Base-by-base conservation (phyloP, 768 basidiomycete species). In the Serendipita sp. region DNA sequence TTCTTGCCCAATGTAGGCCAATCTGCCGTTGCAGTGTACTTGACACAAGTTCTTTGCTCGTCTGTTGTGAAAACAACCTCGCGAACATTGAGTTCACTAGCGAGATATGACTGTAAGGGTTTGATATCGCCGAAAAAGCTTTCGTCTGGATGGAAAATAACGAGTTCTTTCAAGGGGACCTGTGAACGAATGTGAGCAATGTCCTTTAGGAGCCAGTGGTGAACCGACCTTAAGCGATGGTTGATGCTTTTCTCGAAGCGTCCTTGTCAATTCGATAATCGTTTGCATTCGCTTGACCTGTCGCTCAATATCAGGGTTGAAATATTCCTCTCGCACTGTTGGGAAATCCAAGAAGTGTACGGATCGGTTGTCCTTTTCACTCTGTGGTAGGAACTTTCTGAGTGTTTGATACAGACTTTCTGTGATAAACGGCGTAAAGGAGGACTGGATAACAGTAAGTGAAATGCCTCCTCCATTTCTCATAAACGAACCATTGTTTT, bases 351-450 rank as follows among this genome's bases (percentile, higher is more conserved):
- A 73, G 81, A 98, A 99, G 76, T 99, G 96, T 68, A 99, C 77
- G 2, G 96, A 98, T 66, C 96, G 88, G 3, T 86, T 81, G 70
- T 98, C 96, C 64, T 75, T 72, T 1, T 81, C 83, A 68, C 89
- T 82, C 66, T 84, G 83, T 0, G 92, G 91, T 68, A 95, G 88
- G 77, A 83, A 95, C n/a, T 77, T 77, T 53, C 85, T 83, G 45
- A 98, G 80, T 38, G 89, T 84, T 73, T 98, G 96, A 74, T 97
- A 98, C 66, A 98, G 78, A 75, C 86, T 96, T 75, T 99, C 96
- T 4, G 93, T 94, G 73, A 98, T 78, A 83, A 97, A 98, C 0
- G 96, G 96, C 7, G 94, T 97, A 75, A 96, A 99, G 5, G 96
- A 94, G 0, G 95, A 95, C 94, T 95, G 15, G 37, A 60, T 64